Conservation (phyloP, 495 filamentous ascomycete genomes). For the Rostrohypoxylon terebratum region DNA sequence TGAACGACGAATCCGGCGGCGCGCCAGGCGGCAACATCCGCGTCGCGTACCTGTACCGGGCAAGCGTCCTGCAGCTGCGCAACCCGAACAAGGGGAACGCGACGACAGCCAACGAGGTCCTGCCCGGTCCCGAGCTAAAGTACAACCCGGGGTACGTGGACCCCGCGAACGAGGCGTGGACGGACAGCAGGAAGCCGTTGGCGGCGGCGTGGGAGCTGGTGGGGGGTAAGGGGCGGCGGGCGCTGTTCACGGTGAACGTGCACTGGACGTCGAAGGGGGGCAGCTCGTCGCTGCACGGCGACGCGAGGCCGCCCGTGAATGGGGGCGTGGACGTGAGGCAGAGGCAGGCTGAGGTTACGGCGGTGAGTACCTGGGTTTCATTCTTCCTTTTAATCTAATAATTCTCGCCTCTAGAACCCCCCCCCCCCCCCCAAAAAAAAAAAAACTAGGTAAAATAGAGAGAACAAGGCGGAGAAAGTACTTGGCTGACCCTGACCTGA, state of each 20-base stretch:
- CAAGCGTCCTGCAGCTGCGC: constrained; percentile 60
- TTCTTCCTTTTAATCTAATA: background rate
- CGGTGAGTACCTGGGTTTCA: constrained; percentile 47
- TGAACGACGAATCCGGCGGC: constrained; percentile 65
- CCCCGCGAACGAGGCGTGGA: constrained; percentile 65
- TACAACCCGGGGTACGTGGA: constrained; percentile 72
- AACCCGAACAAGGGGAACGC: constrained; percentile 60
- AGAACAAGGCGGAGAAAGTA: background rate
- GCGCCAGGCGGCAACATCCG: constrained; percentile 74
- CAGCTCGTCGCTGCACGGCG: constrained; percentile 65
- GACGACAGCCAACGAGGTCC: constrained; percentile 60
- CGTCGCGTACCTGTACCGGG: constrained; percentile 69
- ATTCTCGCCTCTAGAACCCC: too few relatives aligned
- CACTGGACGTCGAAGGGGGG: constrained; percentile 69
- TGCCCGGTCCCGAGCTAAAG: constrained; percentile 60
- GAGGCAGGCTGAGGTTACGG: constrained; percentile 62
- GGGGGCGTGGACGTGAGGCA: constrained; percentile 61
- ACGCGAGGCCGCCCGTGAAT: constrained; percentile 70
- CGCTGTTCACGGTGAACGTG: constrained; percentile 71
- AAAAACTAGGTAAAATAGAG: background rate
- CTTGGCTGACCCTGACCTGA: background rate
- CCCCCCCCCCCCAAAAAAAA: too few relatives aligned
- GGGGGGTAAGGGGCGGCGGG: constrained; percentile 48
- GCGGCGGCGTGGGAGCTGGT: constrained; percentile 66
- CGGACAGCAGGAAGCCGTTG: constrained; percentile 66